These are phyloP conservation scores for Ceratocystis eucalypticola DNA, from an alignment of 2,329 filamentous ascomycete species.

Conservation along the genomic window DNA sequence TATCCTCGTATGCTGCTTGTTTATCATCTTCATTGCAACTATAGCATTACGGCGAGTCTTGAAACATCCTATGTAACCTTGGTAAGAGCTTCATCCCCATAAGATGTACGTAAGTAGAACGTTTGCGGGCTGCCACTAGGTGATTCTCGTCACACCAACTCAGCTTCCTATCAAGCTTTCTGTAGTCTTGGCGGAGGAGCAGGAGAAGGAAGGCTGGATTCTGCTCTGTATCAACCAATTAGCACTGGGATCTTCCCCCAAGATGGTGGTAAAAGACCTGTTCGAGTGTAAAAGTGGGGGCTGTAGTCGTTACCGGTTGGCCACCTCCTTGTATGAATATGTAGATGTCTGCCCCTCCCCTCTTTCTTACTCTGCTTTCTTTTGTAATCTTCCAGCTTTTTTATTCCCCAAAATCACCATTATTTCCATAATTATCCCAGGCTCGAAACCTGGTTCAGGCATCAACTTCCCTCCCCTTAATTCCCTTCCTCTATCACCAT, in stretches of 20 bases:
- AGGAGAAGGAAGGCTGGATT: neutral
- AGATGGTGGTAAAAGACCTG: neutral
- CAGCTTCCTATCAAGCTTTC: neutral
- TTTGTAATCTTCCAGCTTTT: neutral
- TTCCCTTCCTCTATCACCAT: neutral
- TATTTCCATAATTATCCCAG: neutral
- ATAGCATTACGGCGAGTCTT: neutral
- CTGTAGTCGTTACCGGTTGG: neutral
- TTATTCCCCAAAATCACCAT: neutral
- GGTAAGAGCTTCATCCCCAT: neutral
- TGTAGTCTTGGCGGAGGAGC: neutral
- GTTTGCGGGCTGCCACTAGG: neutral
- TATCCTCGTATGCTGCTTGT: neutral
- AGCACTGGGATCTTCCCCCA: neutral
- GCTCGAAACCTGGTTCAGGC: neutral
- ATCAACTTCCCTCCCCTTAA: neutral
- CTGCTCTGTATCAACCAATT: neutral
- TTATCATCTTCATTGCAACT: neutral
- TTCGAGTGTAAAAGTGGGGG: neutral
- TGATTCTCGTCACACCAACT: neutral
- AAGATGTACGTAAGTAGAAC: neutral
- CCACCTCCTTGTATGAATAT: neutral
- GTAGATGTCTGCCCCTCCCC: neutral
- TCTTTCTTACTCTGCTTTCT: neutral
- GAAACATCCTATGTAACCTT: neutral